Conservation (phyloP, 352 stramenopile species). For the Aphanomyces cochlioides region DNA sequence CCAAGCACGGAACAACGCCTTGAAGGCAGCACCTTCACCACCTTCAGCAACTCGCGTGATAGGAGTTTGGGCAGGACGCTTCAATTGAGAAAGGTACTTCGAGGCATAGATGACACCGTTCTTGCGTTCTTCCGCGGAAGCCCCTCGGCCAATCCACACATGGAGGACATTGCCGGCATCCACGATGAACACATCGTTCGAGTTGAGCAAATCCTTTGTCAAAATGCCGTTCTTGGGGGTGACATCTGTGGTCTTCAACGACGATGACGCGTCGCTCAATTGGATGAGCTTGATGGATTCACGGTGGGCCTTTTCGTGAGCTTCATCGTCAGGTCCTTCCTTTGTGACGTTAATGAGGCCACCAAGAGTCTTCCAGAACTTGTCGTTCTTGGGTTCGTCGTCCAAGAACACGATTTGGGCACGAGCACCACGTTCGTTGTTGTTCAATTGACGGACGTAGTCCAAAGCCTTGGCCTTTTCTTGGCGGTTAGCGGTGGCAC, state of each 20-base stretch:
- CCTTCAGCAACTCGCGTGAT: slow-evolving; percentile 84
- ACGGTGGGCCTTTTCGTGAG: slow-evolving; percentile 54
- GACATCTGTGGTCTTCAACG: slow-evolving; percentile 56
- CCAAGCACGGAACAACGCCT: slow-evolving; percentile 78
- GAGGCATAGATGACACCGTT: slow-evolving; percentile 79
- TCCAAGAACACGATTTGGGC: slow-evolving; percentile 85
- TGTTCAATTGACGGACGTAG: slow-evolving; percentile 85
- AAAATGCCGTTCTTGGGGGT: slow-evolving; percentile 66
- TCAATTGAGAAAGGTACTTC: slow-evolving; percentile 74
- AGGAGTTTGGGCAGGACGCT: slow-evolving; percentile 47
- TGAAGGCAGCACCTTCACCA: slow-evolving; percentile 80
- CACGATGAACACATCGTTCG: slow-evolving; percentile 91
- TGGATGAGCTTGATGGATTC: slow-evolving; percentile 69
- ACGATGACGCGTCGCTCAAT: slow-evolving; percentile 65
- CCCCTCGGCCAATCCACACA: slow-evolving; percentile 88
- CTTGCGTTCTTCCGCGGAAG: slow-evolving; percentile 80
- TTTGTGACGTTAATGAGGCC: slow-evolving; percentile 72
- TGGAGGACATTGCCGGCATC: slow-evolving; percentile 86
- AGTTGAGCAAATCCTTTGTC: slow-evolving; percentile 73
- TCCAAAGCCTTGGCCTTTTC: slow-evolving; percentile 90
- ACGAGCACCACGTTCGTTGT: slow-evolving; percentile 71
- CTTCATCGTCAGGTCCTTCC: slow-evolving; percentile 57
- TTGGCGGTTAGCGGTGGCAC: slow-evolving; percentile 71
- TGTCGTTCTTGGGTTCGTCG: slow-evolving; percentile 81
- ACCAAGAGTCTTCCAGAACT: slow-evolving; percentile 91